Evolutionary conservation across 2,329 filamentous ascomycete genomes (phyloP), one percentile per base, ranked within the genome.

Genomic region (Akanthomyces dipterigenus): DNA sequence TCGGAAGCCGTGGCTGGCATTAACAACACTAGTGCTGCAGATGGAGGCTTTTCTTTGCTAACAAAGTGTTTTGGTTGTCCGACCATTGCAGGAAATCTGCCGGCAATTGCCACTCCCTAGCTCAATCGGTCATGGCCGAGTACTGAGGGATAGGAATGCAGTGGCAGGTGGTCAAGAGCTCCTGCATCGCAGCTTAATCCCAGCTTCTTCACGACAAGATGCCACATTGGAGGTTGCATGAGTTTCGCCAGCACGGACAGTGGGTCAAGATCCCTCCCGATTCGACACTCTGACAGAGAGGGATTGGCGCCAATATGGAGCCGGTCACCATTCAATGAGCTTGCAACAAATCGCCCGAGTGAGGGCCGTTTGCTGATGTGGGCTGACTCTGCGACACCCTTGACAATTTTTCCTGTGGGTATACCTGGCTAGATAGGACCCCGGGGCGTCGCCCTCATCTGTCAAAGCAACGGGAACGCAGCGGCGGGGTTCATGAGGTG

Each of bases 201-300:
- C 7, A 43, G 46, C 34, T 11, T 28, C 34, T 22, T 38, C 16
- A 16, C 16, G 43, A 57, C 14, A 28, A 16, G 34, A 57, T 20
- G 31, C 24, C 18, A 40, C 16, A 26, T 58, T 16, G 46, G 16
- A 22, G 31, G 26, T 26, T 38, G 20, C 38, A 43, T 48, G 34
- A 53, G 38, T 53, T 45, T 51, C 43, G n/a, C 56, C 56, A 43
- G 36, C 48, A 53, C 48, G n/a, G 56, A 60, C 57, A 45, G 57
- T 60, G 57, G 57, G 40, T 60, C 57, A 38, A 60, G 49, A 60
- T 60, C 49, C 57, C 48, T 51, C 45, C 38, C 56, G 40, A 45
- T 60, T 54, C 45, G 40, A 54, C 40, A 20, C 38, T 60, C 57
- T 60, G 57, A 38, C 48, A 45, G 12, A 28, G 28, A 48, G 20